Evolutionary conservation across 2,329 filamentous ascomycete genomes (phyloP).

Genomic region (Verticillium isaacii): DNA sequence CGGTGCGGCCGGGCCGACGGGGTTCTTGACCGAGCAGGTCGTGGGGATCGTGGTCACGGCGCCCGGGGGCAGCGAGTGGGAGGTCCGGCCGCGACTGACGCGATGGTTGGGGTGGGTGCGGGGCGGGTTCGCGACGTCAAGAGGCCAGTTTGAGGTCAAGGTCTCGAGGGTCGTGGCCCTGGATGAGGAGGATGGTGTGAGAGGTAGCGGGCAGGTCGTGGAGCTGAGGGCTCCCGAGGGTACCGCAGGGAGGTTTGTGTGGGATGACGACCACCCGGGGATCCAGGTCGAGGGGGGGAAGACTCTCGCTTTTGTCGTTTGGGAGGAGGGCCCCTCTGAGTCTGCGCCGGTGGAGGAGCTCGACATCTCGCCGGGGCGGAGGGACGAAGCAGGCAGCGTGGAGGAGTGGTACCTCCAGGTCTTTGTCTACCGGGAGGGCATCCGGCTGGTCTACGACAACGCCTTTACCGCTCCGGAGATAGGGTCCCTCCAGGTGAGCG

Average conservation of each 20-base stretch:
- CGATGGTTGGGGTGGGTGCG: conserved; percentile 26
- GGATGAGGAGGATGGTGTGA: not conserved
- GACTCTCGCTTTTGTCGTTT: conserved; percentile 8
- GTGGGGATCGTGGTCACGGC: conserved; percentile 21
- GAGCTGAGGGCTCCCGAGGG: conserved; percentile 11
- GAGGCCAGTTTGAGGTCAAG: conserved; percentile 26
- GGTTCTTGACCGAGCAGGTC: conserved; percentile 20
- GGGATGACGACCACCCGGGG: conserved; percentile 7
- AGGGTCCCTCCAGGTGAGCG: not conserved
- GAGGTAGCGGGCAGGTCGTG: conserved; percentile 7
- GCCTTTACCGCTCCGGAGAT: conserved; percentile 4
- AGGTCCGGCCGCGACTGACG: conserved; percentile 20
- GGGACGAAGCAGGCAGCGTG: conserved; percentile 7
- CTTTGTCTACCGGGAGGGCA: conserved; percentile 9
- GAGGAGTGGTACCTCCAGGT: conserved; percentile 13
- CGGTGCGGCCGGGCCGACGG: conserved; percentile 29
- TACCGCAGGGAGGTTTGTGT: conserved; percentile 13
- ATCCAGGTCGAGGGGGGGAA: conserved; percentile 10
- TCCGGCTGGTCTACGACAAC: conserved; percentile 10
- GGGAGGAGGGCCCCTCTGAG: conserved; percentile 4
- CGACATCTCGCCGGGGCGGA: conserved; percentile 4
- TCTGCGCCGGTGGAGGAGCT: conserved; percentile 9
- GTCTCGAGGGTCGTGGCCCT: conserved; percentile 15
- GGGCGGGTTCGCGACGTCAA: conserved; percentile 29
- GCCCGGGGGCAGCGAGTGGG: conserved; percentile 20